Base-by-base conservation (phyloP, 106 monocot genomes). In the Iris macrosiphon region DNA sequence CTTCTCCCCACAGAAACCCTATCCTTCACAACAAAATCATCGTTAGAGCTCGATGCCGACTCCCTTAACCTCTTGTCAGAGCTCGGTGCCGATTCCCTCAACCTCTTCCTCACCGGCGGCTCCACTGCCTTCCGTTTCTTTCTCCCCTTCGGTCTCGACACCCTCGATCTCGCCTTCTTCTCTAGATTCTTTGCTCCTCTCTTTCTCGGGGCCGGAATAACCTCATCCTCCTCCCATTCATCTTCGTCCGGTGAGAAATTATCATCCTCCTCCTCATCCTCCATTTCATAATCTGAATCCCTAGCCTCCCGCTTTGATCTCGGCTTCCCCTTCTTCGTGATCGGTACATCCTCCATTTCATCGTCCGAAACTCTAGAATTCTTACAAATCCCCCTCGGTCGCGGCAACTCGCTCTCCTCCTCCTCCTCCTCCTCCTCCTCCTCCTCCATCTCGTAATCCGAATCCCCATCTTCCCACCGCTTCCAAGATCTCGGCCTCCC, bases 181-280 rank as follows among this genome's bases (percentile, higher is more conserved):
- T n/a, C 17, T 30, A 18, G 12, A 17, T 34, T 18, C 21, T 65
- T 69, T 41, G 17, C 46, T 16, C 44, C 63, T 40, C 16, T 45
- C 20, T 25, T 66, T 50, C 37, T 48, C 25, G 46, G 55, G 23
- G 14, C 15, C 8, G 54, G 5, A 13, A 40, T 45, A 28, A 51
- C 31, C 27, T 73, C 65, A 38, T 63, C 74, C 60, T 78, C 87
- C 17, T 87, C 81, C 8, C 16, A 44, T 8, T 67, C 70, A 20
- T 78, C 75, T 12, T 57, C 72, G 34, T 86, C 86, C 1, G 67
- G 68, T 4, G 67, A 62, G 59, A 81, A 87, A 49, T 87, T 81
- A 50, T 67, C 81, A 20, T 87, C 87, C 26, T 78, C 82, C 6
- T 64, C 70, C 13, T 52, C 70, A 3, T 70, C 80, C 37, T 70